phyloP scores from a whole-genome alignment of 805 yeast genomes.

The Candida pseudoglaebosa region DNA sequence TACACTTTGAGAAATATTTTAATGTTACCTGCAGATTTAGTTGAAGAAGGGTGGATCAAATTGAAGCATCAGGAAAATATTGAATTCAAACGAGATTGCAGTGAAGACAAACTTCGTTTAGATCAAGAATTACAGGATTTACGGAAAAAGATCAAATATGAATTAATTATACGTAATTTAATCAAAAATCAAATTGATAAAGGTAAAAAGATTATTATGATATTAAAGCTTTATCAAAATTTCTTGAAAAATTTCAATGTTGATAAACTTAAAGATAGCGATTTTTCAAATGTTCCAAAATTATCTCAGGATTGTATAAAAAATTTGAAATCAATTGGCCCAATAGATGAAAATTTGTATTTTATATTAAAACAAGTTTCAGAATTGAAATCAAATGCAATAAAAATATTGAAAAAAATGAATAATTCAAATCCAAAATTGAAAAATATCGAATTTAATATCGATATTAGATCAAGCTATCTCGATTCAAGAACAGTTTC shows the following conservation, averaged over 20 bases:
- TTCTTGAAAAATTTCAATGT: constrained; percentile 25
- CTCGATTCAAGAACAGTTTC: constrained; percentile 35
- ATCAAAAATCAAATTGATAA: constrained; percentile 37
- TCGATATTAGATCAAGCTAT: constrained; percentile 36
- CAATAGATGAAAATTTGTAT: constrained; percentile 45
- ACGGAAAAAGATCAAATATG: constrained; percentile 37
- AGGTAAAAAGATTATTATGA: constrained; percentile 30
- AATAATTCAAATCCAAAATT: constrained; percentile 20
- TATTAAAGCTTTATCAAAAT: constrained; percentile 28
- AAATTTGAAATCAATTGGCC: constrained; percentile 34
- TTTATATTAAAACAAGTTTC: constrained; percentile 43
- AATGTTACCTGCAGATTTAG: constrained; percentile 60
- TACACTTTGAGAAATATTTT: constrained; percentile 77
- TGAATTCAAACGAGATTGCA: constrained; percentile 13
- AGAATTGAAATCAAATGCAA: constrained; percentile 29
- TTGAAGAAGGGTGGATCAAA: constrained; percentile 62
- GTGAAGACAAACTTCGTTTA: constrained; percentile 9
- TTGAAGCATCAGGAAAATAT: constrained; percentile 65
- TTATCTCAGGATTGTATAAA: constrained; percentile 19
- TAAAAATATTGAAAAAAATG: constrained; percentile 22
- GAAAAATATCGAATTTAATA: constrained; percentile 21
- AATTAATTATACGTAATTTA: constrained; percentile 40
- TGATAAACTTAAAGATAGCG: constrained; percentile 9
- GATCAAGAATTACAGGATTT: constrained; percentile 30
- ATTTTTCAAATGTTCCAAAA: constrained; percentile 11